Percentiles rank a stretch among this genome's conserved stretches.
Evolutionary conservation across 2,329 filamentous ascomycete genomes (phyloP).

Genomic region (Microthyrium microscopicum): DNA sequence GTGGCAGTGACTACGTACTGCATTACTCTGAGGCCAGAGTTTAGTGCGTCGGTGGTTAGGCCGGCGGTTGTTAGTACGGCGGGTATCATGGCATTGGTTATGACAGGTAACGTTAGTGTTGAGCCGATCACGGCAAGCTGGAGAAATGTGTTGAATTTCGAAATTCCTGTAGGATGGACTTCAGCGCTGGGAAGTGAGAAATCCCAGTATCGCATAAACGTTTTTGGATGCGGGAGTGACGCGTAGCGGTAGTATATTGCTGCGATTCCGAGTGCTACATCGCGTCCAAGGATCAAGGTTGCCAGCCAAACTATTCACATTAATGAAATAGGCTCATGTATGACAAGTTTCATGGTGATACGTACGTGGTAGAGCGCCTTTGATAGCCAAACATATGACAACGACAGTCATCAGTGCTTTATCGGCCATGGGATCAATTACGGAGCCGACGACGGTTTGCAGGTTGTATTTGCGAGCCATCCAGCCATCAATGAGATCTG

Average conservation of each 20-base stretch:
- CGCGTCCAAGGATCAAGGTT: conserved; percentile 75
- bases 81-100: no score
- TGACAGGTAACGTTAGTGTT: conserved; percentile 63
- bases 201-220: conserved; percentile 87
- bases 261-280: conserved; percentile 64
- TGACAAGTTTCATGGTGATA: conserved; percentile 8
- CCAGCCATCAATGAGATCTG: conserved; percentile 85
- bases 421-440: conserved; percentile 94
- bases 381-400: conserved; percentile 68
- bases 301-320: conserved; percentile 57
- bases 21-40: conserved; percentile 19
- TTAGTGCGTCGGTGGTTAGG: conserved; percentile 23
- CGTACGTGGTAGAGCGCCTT: conserved; percentile 65
- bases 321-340: background rate
- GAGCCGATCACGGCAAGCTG: conserved; percentile 76
- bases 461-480: conserved; percentile 77
- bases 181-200: conserved; percentile 81
- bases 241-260: conserved; percentile 96
- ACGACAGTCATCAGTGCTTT: conserved; percentile 90
- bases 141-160: conserved; percentile 82
- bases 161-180: conserved; percentile 67
- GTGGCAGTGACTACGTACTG: conserved; percentile 77
- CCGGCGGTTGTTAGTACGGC: conserved; percentile 3
- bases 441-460: conserved; percentile 83
- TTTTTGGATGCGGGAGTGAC: conserved; percentile 83